Percentiles rank a stretch among this genome's conserved stretches.
These are phyloP conservation scores for Rhazya stricta DNA, from an alignment of 257 asterid genomes.

Conservation along the genomic window DNA sequence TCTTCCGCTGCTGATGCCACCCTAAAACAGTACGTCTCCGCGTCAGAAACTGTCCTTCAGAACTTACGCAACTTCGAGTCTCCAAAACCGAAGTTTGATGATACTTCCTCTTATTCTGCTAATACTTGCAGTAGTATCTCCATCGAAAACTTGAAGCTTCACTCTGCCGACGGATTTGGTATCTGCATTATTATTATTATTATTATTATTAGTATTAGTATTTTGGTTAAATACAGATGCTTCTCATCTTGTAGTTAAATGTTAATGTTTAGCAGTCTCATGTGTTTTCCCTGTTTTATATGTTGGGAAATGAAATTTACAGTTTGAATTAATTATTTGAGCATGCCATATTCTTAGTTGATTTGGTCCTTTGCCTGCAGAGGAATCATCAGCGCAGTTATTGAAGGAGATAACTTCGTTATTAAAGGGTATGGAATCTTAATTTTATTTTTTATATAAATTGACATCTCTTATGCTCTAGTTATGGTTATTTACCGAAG, in stretches of 20 bases:
- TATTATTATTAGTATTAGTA: too few species aligned
- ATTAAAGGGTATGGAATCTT: constrained; percentile 35
- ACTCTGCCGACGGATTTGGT: constrained; percentile 39
- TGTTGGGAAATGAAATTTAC: background rate
- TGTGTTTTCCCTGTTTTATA: background rate
- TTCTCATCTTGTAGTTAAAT: background rate
- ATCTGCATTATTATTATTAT: too few species aligned
- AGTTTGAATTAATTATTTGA: background rate
- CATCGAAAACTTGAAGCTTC: constrained; percentile 33
- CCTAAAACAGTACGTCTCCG: constrained; percentile 37
- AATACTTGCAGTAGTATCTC: constrained; percentile 28
- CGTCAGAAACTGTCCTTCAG: constrained; percentile 11
- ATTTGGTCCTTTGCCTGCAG: constrained; percentile 23
- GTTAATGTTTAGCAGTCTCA: background rate
- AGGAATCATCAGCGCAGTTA: constrained; percentile 39
- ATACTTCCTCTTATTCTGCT: constrained; percentile 5
- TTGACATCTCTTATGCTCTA: background rate
- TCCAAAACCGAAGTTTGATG: constrained; percentile 5
- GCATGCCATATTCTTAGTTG: background rate
- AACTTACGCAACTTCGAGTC: constrained; percentile 22
- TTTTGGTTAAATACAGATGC: constrained; percentile 1
- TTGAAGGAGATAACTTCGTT: constrained; percentile 35
- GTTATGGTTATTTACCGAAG: background rate
- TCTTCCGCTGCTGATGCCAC: constrained; percentile 27
- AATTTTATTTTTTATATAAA: constrained; percentile 2